Base-by-base conservation (phyloP, 2,329 filamentous ascomycete genomes). In the Xylaria sp. region DNA sequence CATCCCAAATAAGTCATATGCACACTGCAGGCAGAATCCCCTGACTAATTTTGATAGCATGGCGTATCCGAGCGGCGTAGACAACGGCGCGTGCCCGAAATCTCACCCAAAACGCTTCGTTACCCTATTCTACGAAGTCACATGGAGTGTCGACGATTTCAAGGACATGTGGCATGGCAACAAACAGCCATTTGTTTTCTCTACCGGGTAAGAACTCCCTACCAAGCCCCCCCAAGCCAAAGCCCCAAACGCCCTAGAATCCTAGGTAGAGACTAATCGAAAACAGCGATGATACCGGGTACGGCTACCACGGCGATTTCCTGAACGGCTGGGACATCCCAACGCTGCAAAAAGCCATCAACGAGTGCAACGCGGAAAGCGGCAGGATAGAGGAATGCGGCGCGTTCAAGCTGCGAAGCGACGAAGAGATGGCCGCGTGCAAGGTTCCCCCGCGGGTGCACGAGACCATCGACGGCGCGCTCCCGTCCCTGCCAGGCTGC, bases 121-220 rank as follows among this genome's bases (percentile, higher is more conserved):
- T 33, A 85, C 84, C 7, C 76, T 89, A 61, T 87, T 89, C 74
- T 85, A 80, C 70, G 86, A 88, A 73, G 80, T 85, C 58, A 80
- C 83, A 58, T 89, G 81, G 79, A 73, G 81, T 64, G 83, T 83
- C 4, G 73, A 80, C 54, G 75, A 75, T 15, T 86, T 83, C 73
- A 80, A 76, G 11, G 78, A 81, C 63, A 67, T 77, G 68, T 83
- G 81, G 77, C 76, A 76, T 47, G 73, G 72, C n/a, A 65, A 60
- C 25, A 63, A 72, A 35, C 81, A 83, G 58, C 80, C 80, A 3
- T 86, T 86, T 64, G 81, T 86, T 35, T 80, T 85, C 49, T 76
- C 83, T 0, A 78, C 66, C 17, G 73, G 68, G 65, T 71, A 58
- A 35, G 54, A 64, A 19, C 17, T 52, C 21, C 33, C 8, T 11